Evolutionary conservation across 208 protist genomes (phyloP), one percentile per base, ranked within the genome.

Genomic region (Trypanosoma grayi): DNA sequence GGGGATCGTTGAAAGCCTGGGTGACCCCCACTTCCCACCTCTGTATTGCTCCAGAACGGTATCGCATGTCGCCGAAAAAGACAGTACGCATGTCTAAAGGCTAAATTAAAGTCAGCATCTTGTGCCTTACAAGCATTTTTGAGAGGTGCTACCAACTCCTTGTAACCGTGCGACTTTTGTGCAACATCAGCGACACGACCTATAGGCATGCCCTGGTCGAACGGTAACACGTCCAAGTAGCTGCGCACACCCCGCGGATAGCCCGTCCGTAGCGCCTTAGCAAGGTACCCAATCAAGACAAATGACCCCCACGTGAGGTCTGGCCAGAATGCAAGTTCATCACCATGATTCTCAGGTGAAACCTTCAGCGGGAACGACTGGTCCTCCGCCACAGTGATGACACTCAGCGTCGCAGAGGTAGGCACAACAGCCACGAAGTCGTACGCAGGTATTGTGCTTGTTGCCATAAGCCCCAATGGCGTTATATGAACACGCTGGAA

Each of bases 401-500:
- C 22, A 70, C 89, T 93, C 50, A 87, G 76, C 24, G 85, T 91
- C 27, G 89, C 75, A 48, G 77, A 73, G 20, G 86, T 77, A 4
- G 89, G 89, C 7, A 91, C 77, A 16, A 93, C 72, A 7, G 83
- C 80, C 24, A 91, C 89, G 66, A 95, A 95, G 70, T 95, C 89
- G 62, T 83, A 93, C 57, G 82, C 81, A 5, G 86, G 84, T 55
- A 95, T 95, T 44, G 62, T 71, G 56, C 84, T 74, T 10, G 80
- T 90, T 11, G 89, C 82, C 25, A 90, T 72, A 10, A 95, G 78
- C 25, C 89, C 89, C 41, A 67, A 67, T 2, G 82, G 73, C 1
- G 85, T 94, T 66, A 92, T 81, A 67, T 90, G 83, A 40, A 95
- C 77, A 1, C 89, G 83, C 51, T 90, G 81, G 66, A 95, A 95